Evolutionary conservation across 441 rosid species (phyloP).

Genomic region (Corymbia calophylla): DNA sequence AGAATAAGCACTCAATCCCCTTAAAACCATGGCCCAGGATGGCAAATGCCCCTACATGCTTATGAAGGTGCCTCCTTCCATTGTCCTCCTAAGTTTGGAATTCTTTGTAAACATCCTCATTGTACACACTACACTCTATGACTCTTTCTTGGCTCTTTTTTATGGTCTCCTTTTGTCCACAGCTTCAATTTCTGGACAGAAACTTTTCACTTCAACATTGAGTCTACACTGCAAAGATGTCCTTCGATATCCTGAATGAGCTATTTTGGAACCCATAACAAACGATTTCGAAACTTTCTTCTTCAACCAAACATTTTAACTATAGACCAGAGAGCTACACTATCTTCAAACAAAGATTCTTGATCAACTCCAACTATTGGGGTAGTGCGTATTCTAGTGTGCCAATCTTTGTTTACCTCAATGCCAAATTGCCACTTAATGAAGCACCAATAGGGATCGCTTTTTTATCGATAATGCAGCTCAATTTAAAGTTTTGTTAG

Average conservation of each 20-base stretch:
- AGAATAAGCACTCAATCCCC: neutral
- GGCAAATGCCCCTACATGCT: neutral
- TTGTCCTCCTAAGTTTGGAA: neutral
- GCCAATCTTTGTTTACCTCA: slow-evolving; percentile 18
- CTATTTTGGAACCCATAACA: neutral
- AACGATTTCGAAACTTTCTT: neutral
- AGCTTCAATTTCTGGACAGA: neutral
- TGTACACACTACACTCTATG: neutral
- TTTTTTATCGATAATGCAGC: slow-evolving; percentile 19
- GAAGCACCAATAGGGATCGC: neutral
- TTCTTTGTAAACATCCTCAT: neutral
- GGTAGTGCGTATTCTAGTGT: slow-evolving; percentile 21
- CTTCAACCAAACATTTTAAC: slow-evolving; percentile 31
- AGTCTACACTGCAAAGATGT: neutral
- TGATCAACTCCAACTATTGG: slow-evolving; percentile 29
- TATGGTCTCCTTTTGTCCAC: neutral
- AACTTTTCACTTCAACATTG: neutral
- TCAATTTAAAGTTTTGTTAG: slow-evolving; percentile 19
- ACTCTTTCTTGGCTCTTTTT: neutral
- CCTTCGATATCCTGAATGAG: neutral
- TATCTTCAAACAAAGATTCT: slow-evolving; percentile 24
- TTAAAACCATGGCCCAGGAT: neutral
- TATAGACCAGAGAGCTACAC: slow-evolving; percentile 27
- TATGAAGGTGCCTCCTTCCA: neutral
- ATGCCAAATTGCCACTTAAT: slow-evolving; percentile 1